phyloP scores from a whole-genome alignment of 2,329 filamentous ascomycete genomes.

The Fusarium musae region DNA sequence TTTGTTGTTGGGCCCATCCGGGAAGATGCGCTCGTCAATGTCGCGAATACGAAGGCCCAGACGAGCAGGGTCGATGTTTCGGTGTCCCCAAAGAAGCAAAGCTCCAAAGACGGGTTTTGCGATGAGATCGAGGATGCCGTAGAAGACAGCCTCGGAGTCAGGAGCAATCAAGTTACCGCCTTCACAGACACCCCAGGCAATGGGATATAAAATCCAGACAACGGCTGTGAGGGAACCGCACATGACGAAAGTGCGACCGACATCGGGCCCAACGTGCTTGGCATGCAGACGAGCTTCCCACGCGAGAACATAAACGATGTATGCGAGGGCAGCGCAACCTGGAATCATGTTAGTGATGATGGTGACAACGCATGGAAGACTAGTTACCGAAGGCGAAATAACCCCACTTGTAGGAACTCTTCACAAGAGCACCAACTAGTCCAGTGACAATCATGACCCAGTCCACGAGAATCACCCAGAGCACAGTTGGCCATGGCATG shows the following conservation, averaged over 20 bases:
- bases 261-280: conserved; percentile 61
- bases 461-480: conserved; percentile 58
- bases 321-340: conserved; percentile 56
- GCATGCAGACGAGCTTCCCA: conserved; percentile 60
- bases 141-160: conserved; percentile 75
- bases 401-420: conserved; percentile 66
- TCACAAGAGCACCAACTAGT: conserved; percentile 58
- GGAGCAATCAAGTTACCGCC: conserved; percentile 65
- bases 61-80: conserved; percentile 67
- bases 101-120: conserved; percentile 73
- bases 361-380: accelerated
- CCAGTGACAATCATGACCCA: conserved; percentile 61
- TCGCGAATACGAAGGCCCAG: conserved; percentile 62
- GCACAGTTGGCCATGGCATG: conserved; percentile 63
- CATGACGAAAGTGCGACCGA: conserved; percentile 63
- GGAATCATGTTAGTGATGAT: accelerated
- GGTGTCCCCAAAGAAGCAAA: conserved; percentile 70
- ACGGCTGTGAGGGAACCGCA: conserved; percentile 68
- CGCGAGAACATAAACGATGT: conserved; percentile 58
- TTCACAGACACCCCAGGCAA: conserved; percentile 64
- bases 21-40: conserved; percentile 5
- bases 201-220: conserved; percentile 66
- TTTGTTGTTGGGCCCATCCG: conserved; percentile 11
- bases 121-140: conserved; percentile 72
- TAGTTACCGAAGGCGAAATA: conserved; percentile 61